phyloP scores from a whole-genome alignment of 2,329 filamentous ascomycete species.

The Epichloe sibirici region DNA sequence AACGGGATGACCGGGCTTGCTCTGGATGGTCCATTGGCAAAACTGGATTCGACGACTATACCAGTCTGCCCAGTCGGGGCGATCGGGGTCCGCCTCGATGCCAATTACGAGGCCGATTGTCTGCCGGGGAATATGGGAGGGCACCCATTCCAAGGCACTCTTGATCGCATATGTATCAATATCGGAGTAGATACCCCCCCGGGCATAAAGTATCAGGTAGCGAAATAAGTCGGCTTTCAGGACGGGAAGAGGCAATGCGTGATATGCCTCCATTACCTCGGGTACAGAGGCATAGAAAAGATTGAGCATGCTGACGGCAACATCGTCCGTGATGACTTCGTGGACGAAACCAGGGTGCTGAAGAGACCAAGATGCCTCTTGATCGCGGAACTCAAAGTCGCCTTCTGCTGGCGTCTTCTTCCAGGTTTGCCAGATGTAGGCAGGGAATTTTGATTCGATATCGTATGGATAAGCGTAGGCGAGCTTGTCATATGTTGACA shows the following conservation, averaged over 20 bases:
- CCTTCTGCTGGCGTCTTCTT: constrained; percentile 69
- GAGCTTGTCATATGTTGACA: constrained; percentile 68
- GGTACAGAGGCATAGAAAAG: constrained; percentile 78
- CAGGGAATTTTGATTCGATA: constrained; percentile 76
- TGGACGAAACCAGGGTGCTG: constrained; percentile 86
- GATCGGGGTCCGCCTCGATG: constrained; percentile 91
- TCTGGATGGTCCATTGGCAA: constrained; percentile 97
- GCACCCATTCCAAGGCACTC: constrained; percentile 80
- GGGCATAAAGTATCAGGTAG: constrained; percentile 53
- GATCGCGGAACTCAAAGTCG: constrained; percentile 67
- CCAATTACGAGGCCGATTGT: constrained; percentile 80
- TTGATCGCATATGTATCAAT: constrained; percentile 85
- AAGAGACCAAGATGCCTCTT: constrained; percentile 82
- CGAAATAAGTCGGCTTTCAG: constrained; percentile 72
- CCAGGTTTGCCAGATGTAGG: constrained; percentile 99
- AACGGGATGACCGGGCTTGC: constrained; percentile 87
- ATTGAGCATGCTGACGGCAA: constrained; percentile 67
- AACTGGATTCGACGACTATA: constrained; percentile 95
- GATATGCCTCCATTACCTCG: constrained; percentile 67
- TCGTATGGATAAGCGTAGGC: constrained; percentile 93
- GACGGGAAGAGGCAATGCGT: constrained; percentile 59
- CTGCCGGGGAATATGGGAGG: constrained; percentile 60
- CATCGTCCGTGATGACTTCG: constrained; percentile 89
- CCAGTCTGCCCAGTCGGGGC: constrained; percentile 87
- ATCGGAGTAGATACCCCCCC: constrained; percentile 64